Percentiles rank a stretch among this genome's conserved stretches.
Conservation (phyloP, 768 basidiomycete genomes). For the Pulveroboletus sp. region DNA sequence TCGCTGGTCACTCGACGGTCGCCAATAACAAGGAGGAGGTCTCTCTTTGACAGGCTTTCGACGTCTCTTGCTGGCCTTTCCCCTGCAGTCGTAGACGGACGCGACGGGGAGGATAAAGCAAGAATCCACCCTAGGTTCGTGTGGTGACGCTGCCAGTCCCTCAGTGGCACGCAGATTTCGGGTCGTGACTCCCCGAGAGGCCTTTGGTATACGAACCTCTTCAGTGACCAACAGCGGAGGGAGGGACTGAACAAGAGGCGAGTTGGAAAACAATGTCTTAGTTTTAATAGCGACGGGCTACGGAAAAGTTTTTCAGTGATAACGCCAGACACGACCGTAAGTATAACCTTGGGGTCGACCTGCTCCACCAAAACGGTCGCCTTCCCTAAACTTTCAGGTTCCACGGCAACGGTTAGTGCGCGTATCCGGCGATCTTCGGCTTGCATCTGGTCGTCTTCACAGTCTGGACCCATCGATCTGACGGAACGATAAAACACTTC, state of each 20-base stretch:
- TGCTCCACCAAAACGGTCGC: slow-evolving; percentile 19
- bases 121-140: slow-evolving; percentile 17
- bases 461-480: slow-evolving; percentile 47
- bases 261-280: slow-evolving; percentile 8
- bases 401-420: slow-evolving; percentile 40
- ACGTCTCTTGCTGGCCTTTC: slow-evolving; percentile 2
- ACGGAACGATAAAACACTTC: not conserved
- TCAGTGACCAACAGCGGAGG: slow-evolving; percentile 26
- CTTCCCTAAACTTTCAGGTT: slow-evolving; percentile 26
- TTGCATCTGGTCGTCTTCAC: slow-evolving; percentile 43
- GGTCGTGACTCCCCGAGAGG: not conserved
- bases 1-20: slow-evolving; percentile 17
- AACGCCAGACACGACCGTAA: not conserved
- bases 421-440: slow-evolving; percentile 41
- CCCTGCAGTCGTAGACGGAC: not conserved
- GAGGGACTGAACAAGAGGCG: not conserved
- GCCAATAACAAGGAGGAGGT: slow-evolving; percentile 28
- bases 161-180: not conserved
- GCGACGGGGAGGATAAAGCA: slow-evolving; percentile 18
- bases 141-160: slow-evolving; percentile 16
- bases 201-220: slow-evolving; percentile 6
- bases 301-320: not conserved
- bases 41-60: slow-evolving; percentile 14
- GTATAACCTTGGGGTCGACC: slow-evolving; percentile 18
- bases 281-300: slow-evolving; percentile 9